These are phyloP conservation scores for Naganishia vishniacii DNA, from an alignment of 768 basidiomycete genomes.

Conservation along the genomic window DNA sequence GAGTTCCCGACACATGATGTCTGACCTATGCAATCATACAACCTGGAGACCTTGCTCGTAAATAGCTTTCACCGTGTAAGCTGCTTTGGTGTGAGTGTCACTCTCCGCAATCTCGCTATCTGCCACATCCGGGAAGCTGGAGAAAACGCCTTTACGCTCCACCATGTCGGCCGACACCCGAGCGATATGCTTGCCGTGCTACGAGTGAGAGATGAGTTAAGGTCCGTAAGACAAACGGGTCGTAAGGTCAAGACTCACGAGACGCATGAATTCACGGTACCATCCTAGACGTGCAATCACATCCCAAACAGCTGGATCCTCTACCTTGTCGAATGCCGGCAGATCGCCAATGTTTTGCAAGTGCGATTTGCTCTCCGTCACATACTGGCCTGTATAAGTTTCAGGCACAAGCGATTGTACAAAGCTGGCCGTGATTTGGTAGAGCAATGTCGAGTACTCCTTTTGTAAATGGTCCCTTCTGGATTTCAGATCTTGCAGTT, in stretches of 20 bases:
- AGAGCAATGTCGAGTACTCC: constrained; percentile 17
- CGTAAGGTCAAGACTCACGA: constrained; percentile 28
- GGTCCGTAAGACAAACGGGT: background rate
- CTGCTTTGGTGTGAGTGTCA: constrained; percentile 1
- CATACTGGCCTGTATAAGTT: background rate
- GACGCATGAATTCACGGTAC: constrained; percentile 43
- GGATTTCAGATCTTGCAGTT: constrained; percentile 37
- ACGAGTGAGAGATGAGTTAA: background rate
- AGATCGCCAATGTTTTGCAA: constrained; percentile 13
- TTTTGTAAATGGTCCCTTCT: constrained; percentile 24
- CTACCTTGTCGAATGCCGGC: constrained; percentile 13
- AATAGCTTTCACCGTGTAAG: constrained; percentile 14
- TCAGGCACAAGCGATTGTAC: constrained; percentile 22
- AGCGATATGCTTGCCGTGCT: constrained; percentile 7
- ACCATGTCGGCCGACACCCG: constrained; percentile 8
- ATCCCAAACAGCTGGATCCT: constrained; percentile 17
- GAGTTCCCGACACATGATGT: too few species aligned
- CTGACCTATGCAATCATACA: constrained; percentile 1
- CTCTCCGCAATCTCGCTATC: background rate
- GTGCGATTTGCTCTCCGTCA: background rate
- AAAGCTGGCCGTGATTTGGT: constrained; percentile 13
- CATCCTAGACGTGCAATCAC: constrained; percentile 38
- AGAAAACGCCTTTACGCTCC: constrained; percentile 3
- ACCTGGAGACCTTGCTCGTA: constrained; percentile 15
- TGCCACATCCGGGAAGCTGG: background rate